Evolutionary conservation across 495 filamentous ascomycete genomes (phyloP), one percentile per base, ranked within the genome.

Genomic region (Rhypophila decipiens): DNA sequence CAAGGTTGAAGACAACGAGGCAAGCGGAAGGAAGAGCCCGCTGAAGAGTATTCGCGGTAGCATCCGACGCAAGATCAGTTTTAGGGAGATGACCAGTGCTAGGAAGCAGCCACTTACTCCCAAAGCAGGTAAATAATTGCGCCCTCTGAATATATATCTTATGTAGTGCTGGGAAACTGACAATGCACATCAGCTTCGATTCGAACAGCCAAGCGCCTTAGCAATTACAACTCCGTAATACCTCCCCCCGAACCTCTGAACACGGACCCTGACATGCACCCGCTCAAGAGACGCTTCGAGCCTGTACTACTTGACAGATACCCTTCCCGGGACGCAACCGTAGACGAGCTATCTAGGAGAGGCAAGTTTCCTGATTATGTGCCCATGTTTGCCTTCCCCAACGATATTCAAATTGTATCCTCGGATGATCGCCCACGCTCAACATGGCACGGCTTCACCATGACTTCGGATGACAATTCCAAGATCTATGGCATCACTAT

Each of bases 321-420:
- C 57, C 93, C 93, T 18, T 82, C 87, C 31, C 86, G 87, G 60
- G 77, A 78, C 52, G 85, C 90, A 69, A 60, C 78, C n/a, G 71
- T 69, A 17, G 91, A 96, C 21, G 88, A 95, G 52, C 55, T 80
- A 46, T 82, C 86, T 59, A 78, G 85, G 59, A 82, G 93, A 57
- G 90, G 88, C 36, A 81, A 80, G 43, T 96, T 98, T 61, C 93
- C 93, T 3, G 91, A 98, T 59, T 97, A 96, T 56, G 88, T 98
- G 31, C 93, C 93, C 21, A 97, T 98, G 93, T 98, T 97, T 58
- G 90, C 93, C 18, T 98, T 97, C 58, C 93, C 93, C 22, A 96
- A 98, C 64, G 93, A 98, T 66, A 88, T 98, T 56, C 88, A 88
- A 47, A 91, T 98, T 42, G 87, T 97, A 7, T 96, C 93, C 8